Evolutionary conservation across 352 stramenopile species (phyloP), one percentile per base, ranked within the genome.

Genomic region (Elongisporangium anandrum): DNA sequence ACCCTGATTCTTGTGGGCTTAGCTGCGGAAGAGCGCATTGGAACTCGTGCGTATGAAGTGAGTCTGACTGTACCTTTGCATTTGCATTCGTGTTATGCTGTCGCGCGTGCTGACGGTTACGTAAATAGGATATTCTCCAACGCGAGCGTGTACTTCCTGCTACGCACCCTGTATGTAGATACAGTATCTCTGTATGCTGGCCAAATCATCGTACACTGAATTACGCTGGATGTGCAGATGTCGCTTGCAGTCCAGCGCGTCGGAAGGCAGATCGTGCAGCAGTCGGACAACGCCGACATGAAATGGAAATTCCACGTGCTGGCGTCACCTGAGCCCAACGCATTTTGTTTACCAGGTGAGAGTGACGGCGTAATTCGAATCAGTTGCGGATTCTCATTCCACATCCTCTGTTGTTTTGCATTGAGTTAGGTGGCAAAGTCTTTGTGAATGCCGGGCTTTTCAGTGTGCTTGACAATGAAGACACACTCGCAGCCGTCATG

Each of bases 221-320:
- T 55, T 61, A 21, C 38, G 15, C 7, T 21, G 15, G 41, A 4
- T 21, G 9, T 49, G 24, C 50, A 89, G 77, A 88, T 86, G 75
- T 75, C 79, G 13, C 66, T 66, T 8, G 79, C 79, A 2, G 81
- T 92, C 59, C 62, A 62, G 21, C 77, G 77, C 52, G 76, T 92
- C 10, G 81, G 81, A 1, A 56, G 48, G 19, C 81, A 85, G 54
- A 87, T 92, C 52, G 63, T 67, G 3, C 50, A 73, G 49, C 66
- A 83, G 54, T 64, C 79, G 16, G 59, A 73, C 17, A 69, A 68
- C 10, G 59, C 71, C 22, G 70, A 65, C 57, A 86, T 92, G 69
- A 84, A 87, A 56, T 92, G 81, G 81, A 69, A 74, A 54, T 91
- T 91, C 54, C 75, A 86, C 50, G 79, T 89, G 49, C 78, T 91